Percentiles rank a stretch among this genome's conserved stretches.
Conservation (phyloP, 345 rosid species). For the Euphorbia pulcherrima region DNA sequence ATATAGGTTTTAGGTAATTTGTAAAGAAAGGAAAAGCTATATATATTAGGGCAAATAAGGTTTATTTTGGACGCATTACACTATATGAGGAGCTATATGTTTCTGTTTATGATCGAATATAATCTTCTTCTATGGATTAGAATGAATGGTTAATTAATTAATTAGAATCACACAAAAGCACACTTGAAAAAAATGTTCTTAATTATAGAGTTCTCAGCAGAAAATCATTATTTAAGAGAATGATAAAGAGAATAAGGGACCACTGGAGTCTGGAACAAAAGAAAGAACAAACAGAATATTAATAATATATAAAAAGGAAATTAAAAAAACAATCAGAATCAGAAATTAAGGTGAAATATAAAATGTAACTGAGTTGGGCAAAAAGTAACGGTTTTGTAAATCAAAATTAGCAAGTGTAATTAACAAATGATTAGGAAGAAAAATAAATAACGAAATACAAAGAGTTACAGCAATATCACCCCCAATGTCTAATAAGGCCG, state of each 20-base stretch:
- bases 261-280: background rate
- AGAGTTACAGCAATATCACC: background rate
- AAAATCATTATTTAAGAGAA: background rate
- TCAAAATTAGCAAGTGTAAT: background rate
- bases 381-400: background rate
- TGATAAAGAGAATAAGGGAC: slow-evolving; percentile 8
- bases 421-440: background rate
- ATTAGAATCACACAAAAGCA: slow-evolving; percentile 14
- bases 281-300: background rate
- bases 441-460: background rate
- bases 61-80: slow-evolving; percentile 12
- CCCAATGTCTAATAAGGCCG: too few relatives aligned
- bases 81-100: slow-evolving; percentile 36
- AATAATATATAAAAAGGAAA: background rate
- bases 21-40: too few relatives aligned
- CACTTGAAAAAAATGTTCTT: background rate
- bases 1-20: too few relatives aligned
- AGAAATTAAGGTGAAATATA: background rate
- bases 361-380: background rate
- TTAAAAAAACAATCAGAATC: background rate
- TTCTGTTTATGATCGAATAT: slow-evolving; percentile 37
- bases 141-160: slow-evolving; percentile 2
- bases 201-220: background rate
- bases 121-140: slow-evolving; percentile 17
- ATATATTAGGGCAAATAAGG: background rate